phyloP scores from a whole-genome alignment of 306 rosid genomes.

The Aeschynomene evenia region DNA sequence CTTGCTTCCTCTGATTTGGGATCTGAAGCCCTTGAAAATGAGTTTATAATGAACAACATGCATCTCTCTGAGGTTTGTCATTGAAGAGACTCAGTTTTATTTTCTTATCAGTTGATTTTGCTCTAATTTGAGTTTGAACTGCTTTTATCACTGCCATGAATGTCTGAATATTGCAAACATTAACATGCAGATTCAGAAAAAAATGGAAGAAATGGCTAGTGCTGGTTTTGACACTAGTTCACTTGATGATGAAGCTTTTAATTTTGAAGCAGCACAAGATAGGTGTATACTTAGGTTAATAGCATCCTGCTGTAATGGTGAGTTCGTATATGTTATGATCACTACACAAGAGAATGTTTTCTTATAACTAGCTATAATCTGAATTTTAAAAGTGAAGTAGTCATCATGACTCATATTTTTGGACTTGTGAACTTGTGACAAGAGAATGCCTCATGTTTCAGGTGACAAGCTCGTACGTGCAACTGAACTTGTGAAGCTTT shows the following conservation, averaged over 20 bases:
- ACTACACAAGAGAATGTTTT: background rate
- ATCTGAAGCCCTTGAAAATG: slow-evolving; percentile 81
- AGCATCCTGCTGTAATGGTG: slow-evolving; percentile 93
- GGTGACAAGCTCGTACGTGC: slow-evolving; percentile 96
- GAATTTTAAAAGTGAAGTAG: slow-evolving; percentile 9
- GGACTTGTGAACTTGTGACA: no score
- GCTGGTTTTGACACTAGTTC: slow-evolving; percentile 58
- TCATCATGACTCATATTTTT: background rate
- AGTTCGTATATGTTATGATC: slow-evolving; percentile 9
- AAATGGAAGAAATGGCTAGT: slow-evolving; percentile 68
- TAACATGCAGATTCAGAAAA: slow-evolving; percentile 64
- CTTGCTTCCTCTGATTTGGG: slow-evolving; percentile 93
- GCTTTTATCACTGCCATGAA: slow-evolving; percentile 5
- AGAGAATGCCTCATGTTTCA: no score
- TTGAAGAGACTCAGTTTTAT: background rate
- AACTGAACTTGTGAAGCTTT: slow-evolving; percentile 80
- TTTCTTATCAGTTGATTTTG: background rate
- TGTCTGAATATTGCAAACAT: slow-evolving; percentile 14
- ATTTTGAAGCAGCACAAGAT: slow-evolving; percentile 90
- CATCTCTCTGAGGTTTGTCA: slow-evolving; percentile 65
- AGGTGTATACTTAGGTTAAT: slow-evolving; percentile 88
- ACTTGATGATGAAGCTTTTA: slow-evolving; percentile 85
- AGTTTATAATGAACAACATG: slow-evolving; percentile 75
- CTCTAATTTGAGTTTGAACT: background rate
- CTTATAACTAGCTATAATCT: background rate